A percentile compares a stretch with the other conserved stretches of the same genome.
These are phyloP conservation scores for Parachaetomium inaequale DNA, from an alignment of 495 filamentous ascomycete genomes.

Conservation along the genomic window DNA sequence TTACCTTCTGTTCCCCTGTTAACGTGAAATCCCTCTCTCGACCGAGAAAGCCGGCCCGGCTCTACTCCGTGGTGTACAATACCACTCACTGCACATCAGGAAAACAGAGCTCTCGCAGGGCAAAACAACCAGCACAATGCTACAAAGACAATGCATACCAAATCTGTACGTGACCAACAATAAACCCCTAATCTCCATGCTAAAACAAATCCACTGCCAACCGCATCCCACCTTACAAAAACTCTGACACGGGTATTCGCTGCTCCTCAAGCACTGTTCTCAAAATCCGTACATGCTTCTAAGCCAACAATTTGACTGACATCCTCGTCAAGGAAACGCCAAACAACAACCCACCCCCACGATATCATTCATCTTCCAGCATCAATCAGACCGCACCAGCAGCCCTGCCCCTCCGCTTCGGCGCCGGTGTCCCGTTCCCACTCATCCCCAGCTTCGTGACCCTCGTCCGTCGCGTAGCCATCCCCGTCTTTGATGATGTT, in stretches of 20 bases:
- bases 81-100: too few species aligned
- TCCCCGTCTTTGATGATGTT: slow-evolving; percentile 7
- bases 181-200: slow-evolving; percentile 1
- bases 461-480: slow-evolving; percentile 27
- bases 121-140: not conserved
- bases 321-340: not conserved
- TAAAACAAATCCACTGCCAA: not conserved
- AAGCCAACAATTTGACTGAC: not conserved
- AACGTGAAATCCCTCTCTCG: too few species aligned
- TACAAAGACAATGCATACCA: not conserved
- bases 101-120: too few species aligned
- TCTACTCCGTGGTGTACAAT: too few species aligned
- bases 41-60: too few species aligned
- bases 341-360: not conserved
- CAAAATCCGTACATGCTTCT: not conserved
- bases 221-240: not conserved
- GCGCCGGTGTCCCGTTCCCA: slow-evolving; percentile 37
- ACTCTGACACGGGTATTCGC: slow-evolving; percentile 2
- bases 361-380: too few species aligned
- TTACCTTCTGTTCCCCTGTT: too few species aligned
- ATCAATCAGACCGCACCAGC: slow-evolving; percentile 5
- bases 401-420: slow-evolving; percentile 28
- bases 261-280: not conserved
- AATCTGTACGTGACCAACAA: slow-evolving; percentile 4
- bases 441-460: slow-evolving; percentile 34